Evolutionary conservation across 2,329 filamentous ascomycete species (phyloP).

Genomic region (Penicillium glabrum): DNA sequence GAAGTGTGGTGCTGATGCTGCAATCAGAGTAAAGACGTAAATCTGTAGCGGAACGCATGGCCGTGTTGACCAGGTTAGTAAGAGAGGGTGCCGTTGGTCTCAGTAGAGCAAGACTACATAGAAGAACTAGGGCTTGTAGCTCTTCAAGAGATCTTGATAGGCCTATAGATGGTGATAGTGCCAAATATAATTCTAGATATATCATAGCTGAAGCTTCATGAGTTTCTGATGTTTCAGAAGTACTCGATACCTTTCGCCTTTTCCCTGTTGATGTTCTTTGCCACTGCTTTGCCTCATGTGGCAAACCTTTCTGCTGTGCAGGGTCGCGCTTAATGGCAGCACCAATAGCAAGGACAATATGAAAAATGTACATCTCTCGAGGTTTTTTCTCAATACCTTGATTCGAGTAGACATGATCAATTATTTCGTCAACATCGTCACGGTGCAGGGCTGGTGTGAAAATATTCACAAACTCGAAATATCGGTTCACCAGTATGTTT

Average conservation of each 20-base stretch:
- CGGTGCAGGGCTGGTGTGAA: not conserved
- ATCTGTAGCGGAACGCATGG: constrained; percentile 76
- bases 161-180: not conserved
- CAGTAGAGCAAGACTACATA: constrained; percentile 34
- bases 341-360: not conserved
- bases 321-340: not conserved
- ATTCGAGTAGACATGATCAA: not conserved
- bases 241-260: not conserved
- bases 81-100: constrained; percentile 34
- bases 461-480: not conserved
- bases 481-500: not conserved
- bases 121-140: not conserved
- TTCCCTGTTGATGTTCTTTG: not conserved
- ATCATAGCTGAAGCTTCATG: not conserved
- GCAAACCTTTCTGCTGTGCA: no score
- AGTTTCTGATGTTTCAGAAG: not conserved
- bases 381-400: not conserved
- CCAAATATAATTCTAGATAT: not conserved
- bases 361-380: not conserved
- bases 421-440: not conserved
- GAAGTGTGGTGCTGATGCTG: not conserved
- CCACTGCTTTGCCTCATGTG: not conserved
- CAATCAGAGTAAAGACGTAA: constrained; percentile 77
- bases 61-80: constrained; percentile 43
- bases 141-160: not conserved